Evolutionary conservation across 73 alveolate genomes (phyloP).

Genomic region (Diophrys sp.): DNA sequence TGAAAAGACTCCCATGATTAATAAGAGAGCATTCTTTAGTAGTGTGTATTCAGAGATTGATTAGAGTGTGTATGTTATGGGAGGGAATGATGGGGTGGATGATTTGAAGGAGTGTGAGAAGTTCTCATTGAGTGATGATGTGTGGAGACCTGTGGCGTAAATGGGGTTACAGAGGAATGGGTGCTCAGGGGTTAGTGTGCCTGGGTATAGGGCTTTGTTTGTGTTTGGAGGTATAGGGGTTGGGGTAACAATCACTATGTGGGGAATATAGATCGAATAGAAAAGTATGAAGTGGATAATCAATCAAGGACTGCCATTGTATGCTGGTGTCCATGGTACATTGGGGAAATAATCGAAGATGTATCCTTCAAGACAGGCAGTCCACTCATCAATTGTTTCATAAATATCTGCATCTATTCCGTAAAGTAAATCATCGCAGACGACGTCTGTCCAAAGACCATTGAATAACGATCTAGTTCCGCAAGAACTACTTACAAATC

Average conservation of each 20-base stretch:
- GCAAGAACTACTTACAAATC: too few relatives aligned
- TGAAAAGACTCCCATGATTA: conserved; percentile 63
- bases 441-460: too few relatives aligned
- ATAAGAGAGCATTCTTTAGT: conserved; percentile 55
- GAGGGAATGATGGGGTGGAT: conserved; percentile 42
- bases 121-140: conserved; percentile 37
- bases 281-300: conserved; percentile 56
- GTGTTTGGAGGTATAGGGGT: conserved; percentile 68
- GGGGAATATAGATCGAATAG: conserved; percentile 46
- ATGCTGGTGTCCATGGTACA: too few relatives aligned
- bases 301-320: conserved; percentile 68
- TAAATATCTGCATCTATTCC: too few relatives aligned
- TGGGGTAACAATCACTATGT: conserved; percentile 38
- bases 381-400: too few relatives aligned
- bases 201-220: conserved; percentile 19
- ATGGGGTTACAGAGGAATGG: conserved; percentile 49
- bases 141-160: conserved; percentile 55
- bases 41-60: conserved; percentile 34
- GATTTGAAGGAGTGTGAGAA: conserved; percentile 47
- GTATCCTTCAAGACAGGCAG: too few relatives aligned
- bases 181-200: conserved; percentile 17
- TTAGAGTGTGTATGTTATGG: conserved; percentile 40
- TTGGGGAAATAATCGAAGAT: too few relatives aligned
- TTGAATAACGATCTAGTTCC: too few relatives aligned
- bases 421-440: too few relatives aligned